Conservation (phyloP, 1,284 basidiomycete species). For the Apiotrichum siamense region DNA sequence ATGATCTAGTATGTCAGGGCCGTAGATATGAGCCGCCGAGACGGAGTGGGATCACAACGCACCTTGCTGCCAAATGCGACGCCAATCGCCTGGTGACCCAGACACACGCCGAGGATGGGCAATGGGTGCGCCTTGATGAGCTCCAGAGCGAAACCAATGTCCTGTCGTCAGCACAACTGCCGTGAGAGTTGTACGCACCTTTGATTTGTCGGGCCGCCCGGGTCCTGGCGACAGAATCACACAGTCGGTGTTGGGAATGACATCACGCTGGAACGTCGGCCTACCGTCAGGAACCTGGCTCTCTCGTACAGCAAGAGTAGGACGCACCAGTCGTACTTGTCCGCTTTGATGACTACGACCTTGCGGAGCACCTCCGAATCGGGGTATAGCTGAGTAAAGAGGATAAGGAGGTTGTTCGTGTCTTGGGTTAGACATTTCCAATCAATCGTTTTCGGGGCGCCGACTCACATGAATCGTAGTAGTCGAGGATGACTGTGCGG, state of each 20-base stretch:
- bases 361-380: conserved; percentile 42
- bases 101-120: conserved; percentile 59
- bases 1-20: conserved; percentile 31
- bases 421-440: conserved; percentile 22
- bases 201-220: conserved; percentile 41
- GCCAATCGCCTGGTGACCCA: conserved; percentile 86
- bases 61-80: conserved; percentile 65
- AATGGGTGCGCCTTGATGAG: conserved; percentile 36
- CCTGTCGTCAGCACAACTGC: conserved; percentile 21
- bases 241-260: conserved; percentile 46
- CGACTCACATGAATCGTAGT: conserved; percentile 46
- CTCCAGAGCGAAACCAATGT: conserved; percentile 46
- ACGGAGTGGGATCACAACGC: too few relatives aligned
- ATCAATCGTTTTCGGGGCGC: not conserved
- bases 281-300: conserved; percentile 16
- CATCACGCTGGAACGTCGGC: conserved; percentile 33
- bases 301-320: not conserved
- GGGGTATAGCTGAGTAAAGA: conserved; percentile 44
- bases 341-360: conserved; percentile 46
- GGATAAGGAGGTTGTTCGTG: conserved; percentile 48
- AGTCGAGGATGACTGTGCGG: conserved; percentile 46
- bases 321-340: conserved; percentile 44
- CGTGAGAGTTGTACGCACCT: conserved; percentile 17
- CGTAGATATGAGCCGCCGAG: too few relatives aligned
- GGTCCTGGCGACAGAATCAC: conserved; percentile 48